Base-by-base conservation (phyloP, 1,284 basidiomycete genomes). In the Rhizoctonia solani region DNA sequence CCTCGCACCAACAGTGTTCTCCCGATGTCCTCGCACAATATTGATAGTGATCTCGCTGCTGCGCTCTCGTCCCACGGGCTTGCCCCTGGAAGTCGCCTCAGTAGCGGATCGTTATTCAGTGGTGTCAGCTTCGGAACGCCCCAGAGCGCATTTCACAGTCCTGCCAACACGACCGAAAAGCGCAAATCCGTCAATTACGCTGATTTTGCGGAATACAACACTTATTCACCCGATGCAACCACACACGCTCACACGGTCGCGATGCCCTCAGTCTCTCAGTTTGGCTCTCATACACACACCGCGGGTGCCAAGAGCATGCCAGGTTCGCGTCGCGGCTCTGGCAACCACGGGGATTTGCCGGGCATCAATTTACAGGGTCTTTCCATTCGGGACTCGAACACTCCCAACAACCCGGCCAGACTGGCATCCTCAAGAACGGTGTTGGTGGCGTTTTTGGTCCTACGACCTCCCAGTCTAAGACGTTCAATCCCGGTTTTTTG, bases 251-350 rank as follows among this genome's bases (percentile, higher is more conserved):
- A 54, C 19, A 54, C 50, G 13, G 61, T 65, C 49, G 50, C 25
- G 14, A 54, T 65, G 50, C 61, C 49, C 21, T 44, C 37, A 34
- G 61, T 65, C 14, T 53, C 61, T 30, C 61, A 65, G 61, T 65
- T 65, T 58, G 66, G 56, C 50, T 67, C 52, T 14, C 53, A 66
- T 29, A 56, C 81, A 54, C 87, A 89, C 68, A 77, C 84, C 32
- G 85, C 83, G 27, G 89, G 88, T 59, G 89, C 90, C 2, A 92
- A 90, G 79, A 92, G 90, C 73, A 93, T 93, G 90, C 91, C 91
- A 47, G 90, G 90, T 4, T 92, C 90, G 73, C 85, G 90, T 70
- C 87, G 91, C 69, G 90, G 69, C 32, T 72, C 71, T 13, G 59
- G 59, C 14, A 69, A 72, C 49, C 68, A 65, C 47, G 68, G 49